These are phyloP conservation scores for Leccinellum rugosiceps DNA, from an alignment of 768 basidiomycete species.

Conservation along the genomic window DNA sequence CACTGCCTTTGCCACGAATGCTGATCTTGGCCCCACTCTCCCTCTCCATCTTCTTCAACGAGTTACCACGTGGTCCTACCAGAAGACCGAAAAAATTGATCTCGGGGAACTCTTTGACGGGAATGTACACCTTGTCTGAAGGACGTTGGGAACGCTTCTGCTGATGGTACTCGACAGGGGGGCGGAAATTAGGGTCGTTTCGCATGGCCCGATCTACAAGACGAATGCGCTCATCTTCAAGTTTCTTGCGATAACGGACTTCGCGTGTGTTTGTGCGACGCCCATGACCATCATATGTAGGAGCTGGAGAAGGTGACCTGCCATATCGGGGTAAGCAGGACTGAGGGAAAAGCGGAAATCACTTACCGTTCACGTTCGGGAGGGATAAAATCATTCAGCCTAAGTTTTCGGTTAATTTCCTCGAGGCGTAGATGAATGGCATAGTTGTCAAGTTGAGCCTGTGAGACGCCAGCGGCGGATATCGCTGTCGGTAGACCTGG, in stretches of 20 bases:
- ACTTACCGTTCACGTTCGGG: constrained; percentile 86
- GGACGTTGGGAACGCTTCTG: constrained; percentile 92
- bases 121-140: constrained; percentile 98
- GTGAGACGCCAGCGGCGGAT: constrained; percentile 88
- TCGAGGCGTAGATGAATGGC: constrained; percentile 94
- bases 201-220: constrained; percentile 97
- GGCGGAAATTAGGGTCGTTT: constrained; percentile 96
- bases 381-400: constrained; percentile 92
- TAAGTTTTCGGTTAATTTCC: constrained; percentile 94
- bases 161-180: constrained; percentile 94
- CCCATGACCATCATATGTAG: constrained; percentile 96
- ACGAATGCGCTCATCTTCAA: constrained; percentile 87
- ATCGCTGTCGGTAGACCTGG: constrained; percentile 95
- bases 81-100: constrained; percentile 99
- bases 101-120: constrained; percentile 99
- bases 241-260: constrained; percentile 95
- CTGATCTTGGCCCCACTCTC: constrained; percentile 98
- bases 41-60: constrained; percentile 99
- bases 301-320: constrained; percentile 94
- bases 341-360: background rate
- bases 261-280: constrained; percentile 98
- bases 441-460: constrained; percentile 95
- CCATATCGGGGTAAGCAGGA: constrained; percentile 13
- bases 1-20: constrained; percentile 96
- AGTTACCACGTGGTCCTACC: constrained; percentile 97